phyloP scores from a whole-genome alignment of 2,329 filamentous ascomycete genomes.

The Colletotrichum truncatum region DNA sequence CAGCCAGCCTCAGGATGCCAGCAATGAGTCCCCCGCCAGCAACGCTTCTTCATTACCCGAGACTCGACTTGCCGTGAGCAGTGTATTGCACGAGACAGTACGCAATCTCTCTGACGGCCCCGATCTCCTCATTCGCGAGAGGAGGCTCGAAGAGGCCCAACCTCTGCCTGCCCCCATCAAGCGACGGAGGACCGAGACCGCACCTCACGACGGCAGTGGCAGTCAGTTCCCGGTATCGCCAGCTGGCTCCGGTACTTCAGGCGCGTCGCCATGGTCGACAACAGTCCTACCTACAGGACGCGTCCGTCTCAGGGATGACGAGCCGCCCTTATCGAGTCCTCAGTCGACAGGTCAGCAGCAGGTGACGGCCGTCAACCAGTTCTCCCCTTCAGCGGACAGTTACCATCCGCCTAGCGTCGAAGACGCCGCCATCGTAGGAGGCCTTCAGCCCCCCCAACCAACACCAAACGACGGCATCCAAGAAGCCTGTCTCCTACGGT shows the following conservation, averaged over 20 bases:
- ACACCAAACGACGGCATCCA: conserved; percentile 36
- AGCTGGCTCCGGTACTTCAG: neutral
- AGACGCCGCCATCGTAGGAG: neutral
- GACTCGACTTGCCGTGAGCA: neutral
- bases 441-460: neutral
- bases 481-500: conserved; percentile 48
- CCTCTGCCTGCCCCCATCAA: conserved; percentile 11
- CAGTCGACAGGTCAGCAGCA: conserved; percentile 29
- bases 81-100: neutral
- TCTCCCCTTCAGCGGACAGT: conserved; percentile 7
- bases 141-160: neutral
- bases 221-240: conserved; percentile 15
- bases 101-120: neutral
- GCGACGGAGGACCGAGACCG: neutral
- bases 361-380: neutral
- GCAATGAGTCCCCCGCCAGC: neutral
- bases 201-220: neutral
- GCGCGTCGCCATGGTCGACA: neutral
- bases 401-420: neutral
- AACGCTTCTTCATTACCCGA: neutral
- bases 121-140: neutral
- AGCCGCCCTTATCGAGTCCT: neutral
- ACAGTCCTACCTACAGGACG: neutral
- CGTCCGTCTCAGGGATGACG: neutral
- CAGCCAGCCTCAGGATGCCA: neutral